Base-by-base conservation (phyloP, 805 yeast genomes). In the Suhomyces vadensis region DNA sequence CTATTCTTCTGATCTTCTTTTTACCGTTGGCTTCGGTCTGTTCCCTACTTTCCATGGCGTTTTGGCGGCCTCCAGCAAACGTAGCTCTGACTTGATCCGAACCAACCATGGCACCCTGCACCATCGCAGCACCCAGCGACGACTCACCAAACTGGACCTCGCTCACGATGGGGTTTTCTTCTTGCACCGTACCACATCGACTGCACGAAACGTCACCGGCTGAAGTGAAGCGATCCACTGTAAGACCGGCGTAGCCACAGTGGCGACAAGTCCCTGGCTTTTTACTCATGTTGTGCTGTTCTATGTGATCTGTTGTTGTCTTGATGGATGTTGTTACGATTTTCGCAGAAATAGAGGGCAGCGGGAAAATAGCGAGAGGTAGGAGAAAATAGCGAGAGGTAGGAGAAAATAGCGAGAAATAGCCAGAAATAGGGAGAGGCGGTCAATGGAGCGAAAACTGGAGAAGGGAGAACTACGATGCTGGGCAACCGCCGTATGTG, bases 61-160 rank as follows among this genome's bases (percentile, higher is more conserved):
- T 79, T 21, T 85, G 88, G 31, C 87, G 78, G 35, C 89, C 87
- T 42, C 75, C 73, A 9, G 27, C 39, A 51, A 80, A 79, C 7
- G 78, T 69, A 0, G 88, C 94, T 61, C 87, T 78, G 1, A 82
- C 67, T 66, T 91, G 97, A 56, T 88, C 97, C 0, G 89, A 85
- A 35, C 89, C 88, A 26, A 94, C 85, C 74, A 88, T 91, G 38
- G 95, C 81, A 58, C 99, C 99, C 53, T 92, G 96, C 1, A 94
- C 96, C 40, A 87, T 81, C 26, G 99, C 97, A 10, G 96, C 97
- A 54, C 99, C 99, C 20, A 85, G 77, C 14, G 95, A 77, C 2
- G 91, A 77, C 58, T 95, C 99, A 35, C 95, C 94, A 68, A 91
- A 94, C 9, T 94, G 87, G 42, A 95, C 94, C 61, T 94, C 99